Evolutionary conservation across 129 eudicot species (phyloP), one percentile per base, ranked within the genome.

Genomic region (Centrapalus pauciflorus): DNA sequence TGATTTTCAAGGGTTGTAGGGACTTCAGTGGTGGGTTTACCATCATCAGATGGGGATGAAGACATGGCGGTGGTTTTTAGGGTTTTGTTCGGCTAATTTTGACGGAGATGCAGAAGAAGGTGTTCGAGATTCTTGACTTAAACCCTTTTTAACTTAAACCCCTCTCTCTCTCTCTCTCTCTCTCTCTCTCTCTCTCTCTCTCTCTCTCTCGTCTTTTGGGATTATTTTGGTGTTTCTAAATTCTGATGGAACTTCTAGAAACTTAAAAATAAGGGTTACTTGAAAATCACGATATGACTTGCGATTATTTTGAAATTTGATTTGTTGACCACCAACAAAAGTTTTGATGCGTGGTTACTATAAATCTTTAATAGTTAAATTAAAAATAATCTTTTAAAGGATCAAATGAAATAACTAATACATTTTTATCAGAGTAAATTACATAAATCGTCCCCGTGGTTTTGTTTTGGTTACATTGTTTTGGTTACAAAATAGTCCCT

Each of bases 61-160:
- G 76, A 30, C 59, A 48, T 63, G 70, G 55, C 11, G 70, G 66
- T 12, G 60, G 66, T 28, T 13, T 23, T 70, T 69, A 60, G 75
- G 76, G 61, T 76, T 70, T 64, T 2, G 63, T 20, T 20, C 6
- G 57, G 55, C 30, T 10, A 73, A 20, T 25, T 60, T 50, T 55
- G 72, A 10, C 25, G 66, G 29, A 56, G 49, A 29, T 45, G 27
- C 8, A 25, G 76, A 60, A 59, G 76, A 71, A 32, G 55, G 62
- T 26, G 64, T 48, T 38, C 29, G 14, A 21, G 55, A 41, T 14
- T 40, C 67, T 37, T 37, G n/a, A n/a, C n/a, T n/a, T 19, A 37
- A 61, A 2, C 51, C n/a, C n/a, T 70, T 46, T 45, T 51, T 27
- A 28, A 63, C 56, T 40, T 70, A 75, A 80, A 77, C 77, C 61